Evolutionary conservation across 805 yeast species (phyloP), one percentile per base, ranked within the genome.

Genomic region (Candida ovalis): DNA sequence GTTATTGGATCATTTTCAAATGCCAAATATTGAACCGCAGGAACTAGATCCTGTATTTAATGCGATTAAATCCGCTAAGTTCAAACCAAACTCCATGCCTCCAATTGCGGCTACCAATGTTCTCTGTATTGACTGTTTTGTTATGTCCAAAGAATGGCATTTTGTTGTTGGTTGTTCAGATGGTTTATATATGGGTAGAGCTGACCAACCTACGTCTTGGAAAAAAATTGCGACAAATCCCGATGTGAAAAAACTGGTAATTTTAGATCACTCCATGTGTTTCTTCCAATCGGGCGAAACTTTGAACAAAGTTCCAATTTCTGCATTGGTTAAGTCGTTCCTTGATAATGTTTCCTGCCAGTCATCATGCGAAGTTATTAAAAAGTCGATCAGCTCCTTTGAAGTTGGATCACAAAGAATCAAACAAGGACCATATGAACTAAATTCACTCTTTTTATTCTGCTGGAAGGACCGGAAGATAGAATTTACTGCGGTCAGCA

Each of bases 371-470:
- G 38, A 35, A 35, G 38, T 13, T 35, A 6, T 35, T 10, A 35
- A 35, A 81, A 63, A 66, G 80, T 61, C 4, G 9, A 81, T 82
- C 0, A 66, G 77, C 1, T 82, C 77, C 53, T 90, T 87, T 66
- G 77, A 76, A 42, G 69, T 86, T 50, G 96, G 94, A 0, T 77
- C 73, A 27, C 88, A 90, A 60, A 75, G 81, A 81, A 80, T 63
- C 73, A 80, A 52, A 78, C 72, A 38, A 73, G 79, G 75, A 64
- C 83, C 48, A 78, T 75, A 58, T 77, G 81, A 66, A 80, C 77
- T 59, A 74, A 69, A 67, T 81, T 73, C 63, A 74, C 70, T 46
- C 66, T 72, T 58, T 66, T 63, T 44, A 55, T 64, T 84, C 80
- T 73, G 84, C 78, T 49, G 75, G 78, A 60, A 72, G 70, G 50